Evolutionary conservation across 495 filamentous ascomycete genomes (phyloP), one percentile per base, ranked within the genome.

Genomic region (Hypoxylon fuscum): DNA sequence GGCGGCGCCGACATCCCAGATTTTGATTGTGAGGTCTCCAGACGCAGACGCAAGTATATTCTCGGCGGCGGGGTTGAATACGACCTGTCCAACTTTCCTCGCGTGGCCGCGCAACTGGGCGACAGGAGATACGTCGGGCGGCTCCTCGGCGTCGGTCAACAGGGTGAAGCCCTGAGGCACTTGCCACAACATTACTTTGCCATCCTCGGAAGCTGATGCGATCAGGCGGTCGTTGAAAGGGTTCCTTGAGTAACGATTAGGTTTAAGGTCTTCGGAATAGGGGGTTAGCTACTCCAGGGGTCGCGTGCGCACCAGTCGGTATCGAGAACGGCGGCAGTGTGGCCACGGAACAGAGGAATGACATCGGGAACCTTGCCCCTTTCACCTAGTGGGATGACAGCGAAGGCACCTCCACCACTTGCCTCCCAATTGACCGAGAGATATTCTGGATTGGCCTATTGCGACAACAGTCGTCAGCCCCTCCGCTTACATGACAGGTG

Each of bases 401-500:
- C 96, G 69, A 98, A 98, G 50, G 95, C 95, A 68, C 95, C 95
- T 68, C 95, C 95, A 70, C 95, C 95, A 74, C 93, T 89, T 31
- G 95, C 88, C 79, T 98, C 93, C 95, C 95, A 98, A 84, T 98
- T 98, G 76, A 98, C 93, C 1, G 95, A 87, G 44, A 98, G 83
- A 70, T 96, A 97, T 70, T 92, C 85, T n/a, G 95, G 93, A 71
- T 98, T 98, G 59, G 86, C 93, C 92, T 96, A 51, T 54, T 20
- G 43, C 56, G 55, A 69, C 45, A 15, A 10, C 42, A 46, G 10
- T 20, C 23, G 67, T 77, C 64, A 76, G 73, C 59, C 59, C 35
- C 60, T 58, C n/a, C 21, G 35, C 42, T 49, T 48, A 40, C 27
- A 14, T 22, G 31, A 34, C 20, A 22, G 12, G 11, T n/a, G 22